phyloP scores from a whole-genome alignment of 23 red algal species.

The Gracilaria caudata region DNA sequence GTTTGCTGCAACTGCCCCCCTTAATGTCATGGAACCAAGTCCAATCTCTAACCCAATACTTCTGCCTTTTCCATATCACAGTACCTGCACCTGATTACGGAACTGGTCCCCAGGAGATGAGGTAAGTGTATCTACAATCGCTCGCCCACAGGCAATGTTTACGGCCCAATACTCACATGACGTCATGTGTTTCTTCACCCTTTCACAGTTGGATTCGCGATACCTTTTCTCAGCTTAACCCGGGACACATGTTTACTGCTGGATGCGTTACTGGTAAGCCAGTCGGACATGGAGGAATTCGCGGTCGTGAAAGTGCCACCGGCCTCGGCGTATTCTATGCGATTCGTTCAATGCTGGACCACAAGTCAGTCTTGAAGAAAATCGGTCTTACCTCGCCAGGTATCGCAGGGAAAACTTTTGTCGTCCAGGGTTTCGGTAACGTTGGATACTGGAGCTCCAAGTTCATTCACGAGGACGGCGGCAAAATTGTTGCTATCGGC shows the following conservation, averaged over 20 bases:
- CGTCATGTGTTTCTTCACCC: neutral
- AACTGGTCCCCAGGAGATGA: conserved; percentile 92
- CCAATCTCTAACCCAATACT: neutral
- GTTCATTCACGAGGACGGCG: conserved; percentile 73
- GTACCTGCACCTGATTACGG: conserved; percentile 99
- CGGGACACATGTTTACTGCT: conserved; percentile 79
- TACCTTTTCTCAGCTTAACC: conserved; percentile 88
- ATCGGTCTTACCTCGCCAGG: conserved; percentile 42
- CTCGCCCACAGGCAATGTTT: neutral
- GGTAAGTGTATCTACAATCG: conserved; percentile 24
- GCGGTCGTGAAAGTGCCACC: conserved; percentile 92
- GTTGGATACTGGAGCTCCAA: conserved; percentile 90
- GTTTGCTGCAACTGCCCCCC: neutral
- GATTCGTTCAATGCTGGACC: conserved; percentile 77
- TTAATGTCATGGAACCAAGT: neutral
- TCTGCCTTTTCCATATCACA: neutral
- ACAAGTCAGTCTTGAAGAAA: conserved; percentile 44
- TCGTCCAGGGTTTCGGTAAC: conserved; percentile 95
- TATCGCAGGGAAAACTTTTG: conserved; percentile 69
- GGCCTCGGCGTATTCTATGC: conserved; percentile 95
- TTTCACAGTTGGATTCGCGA: conserved; percentile 85
- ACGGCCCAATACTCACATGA: neutral
- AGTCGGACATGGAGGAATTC: conserved; percentile 93
- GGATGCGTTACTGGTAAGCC: conserved; percentile 97
- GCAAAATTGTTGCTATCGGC: conserved; percentile 79